Conservation (phyloP, 1,284 basidiomycete species). For the Puccinia coronata region DNA sequence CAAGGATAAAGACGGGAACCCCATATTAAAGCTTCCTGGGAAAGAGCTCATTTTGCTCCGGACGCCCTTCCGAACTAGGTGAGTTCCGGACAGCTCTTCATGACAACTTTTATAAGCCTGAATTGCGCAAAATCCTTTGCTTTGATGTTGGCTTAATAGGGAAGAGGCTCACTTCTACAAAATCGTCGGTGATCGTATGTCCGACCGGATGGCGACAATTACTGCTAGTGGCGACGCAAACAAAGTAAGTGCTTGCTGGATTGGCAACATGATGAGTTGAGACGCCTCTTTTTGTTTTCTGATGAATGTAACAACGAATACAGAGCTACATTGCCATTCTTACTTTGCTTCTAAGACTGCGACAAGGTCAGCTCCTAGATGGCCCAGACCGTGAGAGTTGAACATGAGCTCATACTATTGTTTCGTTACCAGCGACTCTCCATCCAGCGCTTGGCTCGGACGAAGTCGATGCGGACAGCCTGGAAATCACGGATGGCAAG, state of each 20-base stretch:
- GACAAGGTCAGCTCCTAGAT: constrained; percentile 70
- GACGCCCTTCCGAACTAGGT: constrained; percentile 57
- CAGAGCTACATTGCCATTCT: constrained; percentile 56
- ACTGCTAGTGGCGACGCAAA: constrained; percentile 55
- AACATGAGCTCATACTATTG: neutral
- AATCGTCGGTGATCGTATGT: constrained; percentile 74
- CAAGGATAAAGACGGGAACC: constrained; percentile 72
- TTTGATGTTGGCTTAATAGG: constrained; percentile 64
- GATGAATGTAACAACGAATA: constrained; percentile 61
- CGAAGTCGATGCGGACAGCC: constrained; percentile 22
- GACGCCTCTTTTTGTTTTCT: too few species aligned
- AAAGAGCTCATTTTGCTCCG: constrained; percentile 72
- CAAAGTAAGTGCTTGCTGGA: constrained; percentile 64
- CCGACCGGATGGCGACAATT: constrained; percentile 64
- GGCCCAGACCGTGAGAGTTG: neutral
- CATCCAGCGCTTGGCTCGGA: constrained; percentile 40
- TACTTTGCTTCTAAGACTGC: constrained; percentile 63
- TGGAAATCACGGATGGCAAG: constrained; percentile 21
- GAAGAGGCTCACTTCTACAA: constrained; percentile 81
- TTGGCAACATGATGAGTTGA: too few species aligned
- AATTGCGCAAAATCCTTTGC: neutral
- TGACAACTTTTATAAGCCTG: too few species aligned
- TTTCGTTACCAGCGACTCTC: constrained; percentile 28
- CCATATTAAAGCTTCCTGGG: constrained; percentile 78
- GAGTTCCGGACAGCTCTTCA: too few species aligned